These are phyloP conservation scores for Emericellopsis terricola DNA, from an alignment of 495 filamentous ascomycete genomes.

Conservation along the genomic window DNA sequence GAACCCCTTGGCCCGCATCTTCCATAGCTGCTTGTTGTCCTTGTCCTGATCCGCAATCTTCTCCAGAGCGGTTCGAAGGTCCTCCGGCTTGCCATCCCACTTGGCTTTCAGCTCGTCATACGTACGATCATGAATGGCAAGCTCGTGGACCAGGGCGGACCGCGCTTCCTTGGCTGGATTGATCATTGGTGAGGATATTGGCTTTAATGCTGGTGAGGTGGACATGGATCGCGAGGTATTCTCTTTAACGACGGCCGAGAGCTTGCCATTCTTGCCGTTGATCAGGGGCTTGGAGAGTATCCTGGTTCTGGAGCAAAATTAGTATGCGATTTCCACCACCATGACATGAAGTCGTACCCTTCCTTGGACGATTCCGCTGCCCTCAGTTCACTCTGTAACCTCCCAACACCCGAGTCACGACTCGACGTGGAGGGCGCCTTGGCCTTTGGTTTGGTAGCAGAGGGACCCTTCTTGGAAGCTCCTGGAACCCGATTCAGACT, in stretches of 20 bases:
- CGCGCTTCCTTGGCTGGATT: constrained; percentile 28
- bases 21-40: constrained; percentile 38
- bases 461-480: no score
- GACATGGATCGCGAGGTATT: constrained; percentile 44
- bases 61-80: constrained; percentile 35
- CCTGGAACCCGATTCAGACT: no score
- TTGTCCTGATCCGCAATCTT: constrained; percentile 37
- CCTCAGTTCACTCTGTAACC: constrained; percentile 1
- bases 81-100: constrained; percentile 38
- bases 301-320: no score
- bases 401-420: constrained; percentile 6
- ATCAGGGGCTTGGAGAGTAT: no score
- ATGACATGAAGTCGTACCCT: no score
- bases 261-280: no score
- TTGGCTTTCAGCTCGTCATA: constrained; percentile 36
- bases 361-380: not conserved
- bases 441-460: no score
- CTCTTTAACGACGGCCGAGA: no score
- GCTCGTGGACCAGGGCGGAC: constrained; percentile 53
- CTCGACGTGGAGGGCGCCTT: constrained; percentile 6
- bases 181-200: constrained; percentile 15
- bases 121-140: constrained; percentile 43
- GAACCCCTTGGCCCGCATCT: constrained; percentile 50
- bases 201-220: constrained; percentile 39
- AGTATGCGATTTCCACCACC: no score